Base-by-base conservation (phyloP, 208 protist species). In the Baffinella frigidus region DNA sequence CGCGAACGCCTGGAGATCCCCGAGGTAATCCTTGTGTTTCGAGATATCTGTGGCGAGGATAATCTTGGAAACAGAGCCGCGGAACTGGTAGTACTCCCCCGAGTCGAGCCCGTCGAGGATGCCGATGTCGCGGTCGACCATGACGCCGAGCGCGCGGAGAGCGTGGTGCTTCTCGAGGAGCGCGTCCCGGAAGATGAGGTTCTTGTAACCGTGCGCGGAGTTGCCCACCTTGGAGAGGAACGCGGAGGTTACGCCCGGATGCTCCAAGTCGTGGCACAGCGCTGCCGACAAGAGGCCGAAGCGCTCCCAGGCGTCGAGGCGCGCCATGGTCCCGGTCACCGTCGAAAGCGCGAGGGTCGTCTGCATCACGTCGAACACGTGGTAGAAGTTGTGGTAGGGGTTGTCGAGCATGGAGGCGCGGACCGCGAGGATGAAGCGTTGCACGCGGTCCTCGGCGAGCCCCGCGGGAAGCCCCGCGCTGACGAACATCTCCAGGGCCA, bases 391-490 rank as follows among this genome's bases (percentile, higher is more conserved):
- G 30, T 77, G 71, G 71, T 77, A 77, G 10, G 71, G 71, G 39
- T 77, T 77, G 24, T 77, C 71, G 35, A 27, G 33, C 71, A 77
- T 77, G 35, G 30, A 20, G 35, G 30, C 38, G 38, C 71, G 71
- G 7, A 77, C 71, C 71, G 56, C 71, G 71, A 77, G 71, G 74
- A 84, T 45, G 74, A 84, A 84, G 39, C 74, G 39, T 43, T 84
- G 39, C 7, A 84, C 10, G 2, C 30, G 0, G 20, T 45, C 74
- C 36, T n/a, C 44, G 44, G 0, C 27, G 41, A 84, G 45, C 30
- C 74, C 74, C 0, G 56, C 17, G 56, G 5, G 5, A n/a, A 64
- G 56, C 27, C 7, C 67, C 48, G 48, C 48, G 48, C 48, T 43
- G n/a, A 84, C 0, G 48, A 84, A 84, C 11, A 84, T 84, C 38